Conservation (phyloP, 2,329 filamentous ascomycete genomes). For the Cercospora sesami region DNA sequence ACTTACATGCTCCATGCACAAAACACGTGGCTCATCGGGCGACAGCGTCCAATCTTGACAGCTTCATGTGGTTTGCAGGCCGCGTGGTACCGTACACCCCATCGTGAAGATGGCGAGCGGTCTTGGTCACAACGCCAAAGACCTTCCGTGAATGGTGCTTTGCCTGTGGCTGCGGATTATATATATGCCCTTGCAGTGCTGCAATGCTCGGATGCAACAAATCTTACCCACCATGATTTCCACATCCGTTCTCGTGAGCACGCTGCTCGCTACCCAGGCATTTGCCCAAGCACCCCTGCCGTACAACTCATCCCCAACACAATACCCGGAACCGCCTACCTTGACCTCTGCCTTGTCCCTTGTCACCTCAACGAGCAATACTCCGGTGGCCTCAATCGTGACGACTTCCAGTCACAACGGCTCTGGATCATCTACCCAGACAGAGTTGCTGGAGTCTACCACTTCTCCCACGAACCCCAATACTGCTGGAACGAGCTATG, state of each 20-base stretch:
- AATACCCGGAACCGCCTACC: rapidly evolving
- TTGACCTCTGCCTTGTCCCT: background rate
- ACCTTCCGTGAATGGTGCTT: too few relatives aligned
- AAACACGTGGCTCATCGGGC: too few relatives aligned
- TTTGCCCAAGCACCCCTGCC: background rate
- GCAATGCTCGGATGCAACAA: too few relatives aligned
- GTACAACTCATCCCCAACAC: background rate
- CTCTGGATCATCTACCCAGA: background rate
- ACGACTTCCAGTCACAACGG: background rate
- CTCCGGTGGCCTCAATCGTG: background rate
- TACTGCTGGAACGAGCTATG: background rate
- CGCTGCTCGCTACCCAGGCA: background rate
- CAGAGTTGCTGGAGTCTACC: background rate
- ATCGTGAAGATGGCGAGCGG: too few relatives aligned
- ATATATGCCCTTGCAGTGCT: too few relatives aligned
- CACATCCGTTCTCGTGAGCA: background rate
- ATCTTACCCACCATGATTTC: background rate
- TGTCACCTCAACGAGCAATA: background rate
- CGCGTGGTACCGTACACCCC: too few relatives aligned
- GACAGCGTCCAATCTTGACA: too few relatives aligned
- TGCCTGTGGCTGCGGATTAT: too few relatives aligned
- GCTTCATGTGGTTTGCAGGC: too few relatives aligned
- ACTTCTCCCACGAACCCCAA: background rate
- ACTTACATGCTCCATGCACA: too few relatives aligned
- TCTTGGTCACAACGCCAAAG: too few relatives aligned